These are phyloP conservation scores for Rhodosporidiobolus odoratus DNA, from an alignment of 768 basidiomycete species.

Conservation along the genomic window DNA sequence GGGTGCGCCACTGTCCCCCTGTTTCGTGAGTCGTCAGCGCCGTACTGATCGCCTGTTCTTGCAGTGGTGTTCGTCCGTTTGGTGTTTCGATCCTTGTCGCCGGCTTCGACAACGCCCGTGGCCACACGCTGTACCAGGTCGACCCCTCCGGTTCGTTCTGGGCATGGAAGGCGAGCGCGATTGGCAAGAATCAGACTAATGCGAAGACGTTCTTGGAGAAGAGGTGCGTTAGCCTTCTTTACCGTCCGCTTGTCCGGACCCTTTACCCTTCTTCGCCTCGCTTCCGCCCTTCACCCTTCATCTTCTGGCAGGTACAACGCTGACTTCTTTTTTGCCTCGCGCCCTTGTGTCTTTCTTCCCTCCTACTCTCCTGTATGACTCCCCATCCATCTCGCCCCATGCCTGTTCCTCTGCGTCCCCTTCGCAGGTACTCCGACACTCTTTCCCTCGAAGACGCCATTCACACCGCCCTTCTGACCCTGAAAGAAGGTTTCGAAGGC, in stretches of 20 bases:
- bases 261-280: conserved; percentile 36
- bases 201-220: conserved; percentile 99
- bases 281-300: background rate
- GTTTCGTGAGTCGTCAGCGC: too few species aligned
- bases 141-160: conserved; percentile 98
- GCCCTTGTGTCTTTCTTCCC: conserved; percentile 17
- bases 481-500: conserved; percentile 99
- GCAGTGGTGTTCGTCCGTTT: conserved; percentile 96
- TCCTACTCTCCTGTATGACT: conserved; percentile 46
- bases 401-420: too few species aligned
- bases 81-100: conserved; percentile 95
- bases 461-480: conserved; percentile 91
- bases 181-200: conserved; percentile 99
- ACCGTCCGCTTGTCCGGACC: conserved; percentile 33
- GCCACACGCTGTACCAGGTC: conserved; percentile 95
- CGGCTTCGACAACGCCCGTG: conserved; percentile 91
- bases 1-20: conserved; percentile 59
- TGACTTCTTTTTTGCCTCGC: too few species aligned
- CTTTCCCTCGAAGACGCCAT: conserved; percentile 98
- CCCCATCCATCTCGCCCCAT: too few species aligned
- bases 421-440: too few species aligned
- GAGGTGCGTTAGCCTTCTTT: conserved; percentile 56
- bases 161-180: conserved; percentile 99
- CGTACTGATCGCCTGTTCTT: too few species aligned
- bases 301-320: conserved; percentile 10